phyloP scores from a whole-genome alignment of 352 stramenopile species.

The Phytophthora capsici region DNA sequence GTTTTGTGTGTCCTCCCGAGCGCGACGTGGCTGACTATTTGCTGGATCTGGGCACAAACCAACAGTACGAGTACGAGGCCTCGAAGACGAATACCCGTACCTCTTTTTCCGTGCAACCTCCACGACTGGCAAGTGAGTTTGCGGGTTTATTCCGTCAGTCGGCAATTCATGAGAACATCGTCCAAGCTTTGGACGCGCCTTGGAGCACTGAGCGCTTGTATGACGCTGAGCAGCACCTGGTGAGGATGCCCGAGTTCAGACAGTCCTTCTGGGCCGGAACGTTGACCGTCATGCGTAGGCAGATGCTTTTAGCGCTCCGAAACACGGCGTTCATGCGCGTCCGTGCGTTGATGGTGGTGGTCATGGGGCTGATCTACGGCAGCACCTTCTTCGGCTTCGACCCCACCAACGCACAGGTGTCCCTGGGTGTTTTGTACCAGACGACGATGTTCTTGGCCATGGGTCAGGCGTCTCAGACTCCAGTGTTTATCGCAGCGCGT shows the following conservation, averaged over 20 bases:
- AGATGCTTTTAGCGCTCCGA: conserved; percentile 51
- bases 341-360: conserved; percentile 24
- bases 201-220: conserved; percentile 4
- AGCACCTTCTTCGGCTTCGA: conserved; percentile 38
- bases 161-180: conserved; percentile 23
- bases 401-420: conserved; percentile 18
- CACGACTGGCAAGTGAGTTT: conserved; percentile 18
- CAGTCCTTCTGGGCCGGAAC: conserved; percentile 60
- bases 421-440: conserved; percentile 73
- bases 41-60: conserved; percentile 40
- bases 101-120: not conserved
- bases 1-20: conserved; percentile 42
- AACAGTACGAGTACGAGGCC: conserved; percentile 33
- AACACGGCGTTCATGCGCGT: conserved; percentile 31
- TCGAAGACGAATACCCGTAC: conserved; percentile 6
- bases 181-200: conserved; percentile 68
- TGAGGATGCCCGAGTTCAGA: conserved; percentile 41
- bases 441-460: conserved; percentile 69
- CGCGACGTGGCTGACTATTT: conserved; percentile 18
- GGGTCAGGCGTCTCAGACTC: conserved; percentile 60
- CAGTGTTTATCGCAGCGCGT: conserved; percentile 56
- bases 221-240: conserved; percentile 45
- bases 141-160: conserved; percentile 27
- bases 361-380: conserved; percentile 38
- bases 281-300: conserved; percentile 39